Percentiles rank a stretch among this genome's conserved stretches.
Evolutionary conservation across 2,329 filamentous ascomycete genomes (phyloP).

Genomic region (Aspergillus thermomutatus): DNA sequence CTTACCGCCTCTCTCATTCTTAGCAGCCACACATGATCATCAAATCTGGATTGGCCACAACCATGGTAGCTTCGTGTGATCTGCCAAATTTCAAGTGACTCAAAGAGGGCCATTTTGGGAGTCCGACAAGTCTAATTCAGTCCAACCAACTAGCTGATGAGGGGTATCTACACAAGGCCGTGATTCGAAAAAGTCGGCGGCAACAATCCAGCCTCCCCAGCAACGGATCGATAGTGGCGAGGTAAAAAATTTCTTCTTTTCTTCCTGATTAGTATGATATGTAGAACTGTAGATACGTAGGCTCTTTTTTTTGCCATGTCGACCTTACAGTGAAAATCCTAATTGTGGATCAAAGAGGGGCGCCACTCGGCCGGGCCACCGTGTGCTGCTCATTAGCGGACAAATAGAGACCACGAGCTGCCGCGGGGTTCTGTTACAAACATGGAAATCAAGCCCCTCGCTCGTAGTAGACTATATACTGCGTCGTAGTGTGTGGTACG

Average conservation of each 20-base stretch:
- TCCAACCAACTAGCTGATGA: not conserved
- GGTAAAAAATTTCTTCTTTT: not conserved
- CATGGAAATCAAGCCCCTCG: constrained; percentile 9
- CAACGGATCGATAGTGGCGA: not conserved
- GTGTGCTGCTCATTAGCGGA: constrained; percentile 2
- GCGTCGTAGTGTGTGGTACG: not conserved
- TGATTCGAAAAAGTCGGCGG: not conserved
- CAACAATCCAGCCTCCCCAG: not conserved
- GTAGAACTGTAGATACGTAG: not conserved
- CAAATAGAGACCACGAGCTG: constrained; percentile 14
- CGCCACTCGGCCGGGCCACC: constrained; percentile 19
- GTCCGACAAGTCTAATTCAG: not conserved
- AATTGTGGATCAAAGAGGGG: constrained; percentile 1
- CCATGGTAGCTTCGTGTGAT: constrained; percentile 8
- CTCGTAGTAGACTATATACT: not conserved
- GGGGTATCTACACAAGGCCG: not conserved
- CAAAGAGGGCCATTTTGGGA: not conserved
- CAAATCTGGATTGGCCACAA: constrained; percentile 10
- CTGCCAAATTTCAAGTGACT: not conserved
- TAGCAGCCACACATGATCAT: constrained; percentile 2
- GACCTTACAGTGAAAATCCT: constrained; percentile 13
- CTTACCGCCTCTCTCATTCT: not conserved
- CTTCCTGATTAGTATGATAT: not conserved
- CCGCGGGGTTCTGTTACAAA: constrained; percentile 25
- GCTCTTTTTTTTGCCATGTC: not conserved